These are phyloP conservation scores for Capronia epimyces DNA, from an alignment of 2,329 filamentous ascomycete species.

Conservation along the genomic window DNA sequence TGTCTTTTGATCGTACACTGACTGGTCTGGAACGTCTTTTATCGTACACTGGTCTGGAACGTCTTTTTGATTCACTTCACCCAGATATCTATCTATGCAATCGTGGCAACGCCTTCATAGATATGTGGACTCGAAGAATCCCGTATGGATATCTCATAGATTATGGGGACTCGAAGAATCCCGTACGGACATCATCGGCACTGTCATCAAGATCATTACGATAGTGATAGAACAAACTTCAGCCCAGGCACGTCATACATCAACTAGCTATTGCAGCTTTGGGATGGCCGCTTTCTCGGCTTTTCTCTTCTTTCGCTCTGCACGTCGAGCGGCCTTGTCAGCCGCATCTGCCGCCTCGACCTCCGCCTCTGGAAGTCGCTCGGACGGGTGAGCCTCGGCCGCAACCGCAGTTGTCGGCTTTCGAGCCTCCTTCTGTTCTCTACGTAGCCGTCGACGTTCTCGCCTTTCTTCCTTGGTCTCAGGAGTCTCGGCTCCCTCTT, in stretches of 20 bases:
- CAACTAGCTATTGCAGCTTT: neutral
- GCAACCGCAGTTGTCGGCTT: neutral
- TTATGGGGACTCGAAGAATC: too few relatives aligned
- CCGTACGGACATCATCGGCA: too few relatives aligned
- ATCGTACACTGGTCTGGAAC: too few relatives aligned
- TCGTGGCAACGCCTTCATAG: too few relatives aligned
- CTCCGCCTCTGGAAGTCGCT: neutral
- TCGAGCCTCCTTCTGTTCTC: conserved; percentile 23
- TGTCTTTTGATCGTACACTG: too few relatives aligned
- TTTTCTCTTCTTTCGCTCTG: conserved; percentile 23
- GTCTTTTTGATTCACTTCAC: too few relatives aligned
- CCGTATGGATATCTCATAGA: too few relatives aligned
- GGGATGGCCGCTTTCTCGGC: conserved; percentile 14
- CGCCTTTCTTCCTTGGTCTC: conserved; percentile 25
- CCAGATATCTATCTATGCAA: too few relatives aligned
- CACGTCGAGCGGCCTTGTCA: conserved; percentile 18
- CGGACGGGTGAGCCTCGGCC: neutral
- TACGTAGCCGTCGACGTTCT: conserved; percentile 19
- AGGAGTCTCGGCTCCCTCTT: neutral
- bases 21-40: too few relatives aligned
- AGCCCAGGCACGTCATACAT: too few relatives aligned
- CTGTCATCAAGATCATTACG: neutral
- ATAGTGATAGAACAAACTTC: neutral
- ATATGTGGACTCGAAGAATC: too few relatives aligned
- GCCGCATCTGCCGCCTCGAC: conserved; percentile 9